A percentile compares a stretch with the other conserved stretches of the same genome.
Evolutionary conservation across 2,329 filamentous ascomycete species (phyloP).

Genomic region (Colletotrichum musicola): DNA sequence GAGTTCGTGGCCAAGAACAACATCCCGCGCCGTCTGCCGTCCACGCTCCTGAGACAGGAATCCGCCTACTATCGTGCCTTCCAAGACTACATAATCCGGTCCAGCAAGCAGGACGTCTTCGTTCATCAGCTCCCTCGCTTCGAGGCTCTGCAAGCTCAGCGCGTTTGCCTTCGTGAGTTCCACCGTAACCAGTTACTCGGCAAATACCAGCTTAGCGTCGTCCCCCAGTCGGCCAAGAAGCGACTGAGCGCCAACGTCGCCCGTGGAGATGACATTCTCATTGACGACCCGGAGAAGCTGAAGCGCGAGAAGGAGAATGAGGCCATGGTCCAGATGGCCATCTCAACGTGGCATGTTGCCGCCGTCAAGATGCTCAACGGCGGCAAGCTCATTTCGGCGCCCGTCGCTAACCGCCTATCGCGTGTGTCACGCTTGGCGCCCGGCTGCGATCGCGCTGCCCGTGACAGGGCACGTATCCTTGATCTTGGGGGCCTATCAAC

Average conservation of each 20-base stretch:
- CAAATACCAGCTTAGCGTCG: conserved; percentile 82
- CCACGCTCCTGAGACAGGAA: conserved; percentile 70
- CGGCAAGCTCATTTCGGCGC: conserved; percentile 73
- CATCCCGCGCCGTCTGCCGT: conserved; percentile 63
- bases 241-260: conserved; percentile 79
- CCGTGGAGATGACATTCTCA: conserved; percentile 75
- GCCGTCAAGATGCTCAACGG: conserved; percentile 73
- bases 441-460: conserved; percentile 56
- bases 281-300: conserved; percentile 73
- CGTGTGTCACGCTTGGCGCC: conserved; percentile 64
- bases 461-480: conserved; percentile 76
- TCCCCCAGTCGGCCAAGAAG: conserved; percentile 77
- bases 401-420: conserved; percentile 72
- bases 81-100: conserved; percentile 77
- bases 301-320: conserved; percentile 83
- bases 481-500: conserved; percentile 88
- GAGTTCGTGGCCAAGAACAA: conserved; percentile 61
- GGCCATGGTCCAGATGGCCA: conserved; percentile 78
- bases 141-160: conserved; percentile 87
- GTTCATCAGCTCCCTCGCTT: conserved; percentile 87
- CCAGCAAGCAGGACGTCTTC: conserved; percentile 80
- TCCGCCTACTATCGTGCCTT: conserved; percentile 92
- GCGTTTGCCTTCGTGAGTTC: conserved; percentile 77
- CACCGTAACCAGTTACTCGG: conserved; percentile 88
- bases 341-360: conserved; percentile 72